These are phyloP conservation scores for Fonsecaea pedrosoi DNA, from an alignment of 2,329 filamentous ascomycete species.

Conservation along the genomic window DNA sequence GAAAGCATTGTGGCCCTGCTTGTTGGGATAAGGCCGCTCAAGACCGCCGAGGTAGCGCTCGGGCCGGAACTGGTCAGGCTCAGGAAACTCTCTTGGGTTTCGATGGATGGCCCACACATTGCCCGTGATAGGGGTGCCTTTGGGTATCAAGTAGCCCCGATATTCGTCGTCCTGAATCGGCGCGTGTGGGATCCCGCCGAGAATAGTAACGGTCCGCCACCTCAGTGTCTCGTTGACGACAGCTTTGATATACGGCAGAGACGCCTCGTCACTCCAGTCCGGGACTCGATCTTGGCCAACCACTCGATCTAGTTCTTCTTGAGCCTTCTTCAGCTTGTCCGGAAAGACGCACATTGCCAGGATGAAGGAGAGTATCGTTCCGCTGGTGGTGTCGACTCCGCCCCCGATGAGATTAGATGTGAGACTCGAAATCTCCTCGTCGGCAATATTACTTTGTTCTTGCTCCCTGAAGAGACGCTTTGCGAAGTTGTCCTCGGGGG, in stretches of 20 bases:
- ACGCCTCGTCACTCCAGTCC: conserved; percentile 48
- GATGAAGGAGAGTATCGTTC: conserved; percentile 43
- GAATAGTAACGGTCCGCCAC: conserved; percentile 47
- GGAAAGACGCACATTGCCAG: conserved; percentile 50
- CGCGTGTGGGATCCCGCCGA: conserved; percentile 45
- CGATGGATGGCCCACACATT: conserved; percentile 39
- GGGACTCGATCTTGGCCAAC: conserved; percentile 48
- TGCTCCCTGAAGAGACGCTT: conserved; percentile 58
- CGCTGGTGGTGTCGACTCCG: conserved; percentile 44
- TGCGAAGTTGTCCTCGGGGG: conserved; percentile 48
- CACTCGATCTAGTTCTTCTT: conserved; percentile 54
- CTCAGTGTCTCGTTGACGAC: conserved; percentile 49
- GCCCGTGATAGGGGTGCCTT: conserved; percentile 48
- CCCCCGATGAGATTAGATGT: conserved; percentile 53
- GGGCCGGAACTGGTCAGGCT: conserved; percentile 51
- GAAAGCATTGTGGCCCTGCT: conserved; percentile 62
- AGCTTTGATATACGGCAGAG: conserved; percentile 48
- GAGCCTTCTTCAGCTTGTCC: conserved; percentile 55
- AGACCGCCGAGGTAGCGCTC: conserved; percentile 49
- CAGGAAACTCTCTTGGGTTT: conserved; percentile 49
- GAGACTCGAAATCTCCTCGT: conserved; percentile 55
- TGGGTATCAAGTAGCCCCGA: conserved; percentile 58
- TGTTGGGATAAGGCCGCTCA: conserved; percentile 56
- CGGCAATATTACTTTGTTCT: conserved; percentile 54
- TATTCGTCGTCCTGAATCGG: conserved; percentile 57